phyloP scores from a whole-genome alignment of 2,329 filamentous ascomycete genomes.

The Pseudogymnoascus sp. region DNA sequence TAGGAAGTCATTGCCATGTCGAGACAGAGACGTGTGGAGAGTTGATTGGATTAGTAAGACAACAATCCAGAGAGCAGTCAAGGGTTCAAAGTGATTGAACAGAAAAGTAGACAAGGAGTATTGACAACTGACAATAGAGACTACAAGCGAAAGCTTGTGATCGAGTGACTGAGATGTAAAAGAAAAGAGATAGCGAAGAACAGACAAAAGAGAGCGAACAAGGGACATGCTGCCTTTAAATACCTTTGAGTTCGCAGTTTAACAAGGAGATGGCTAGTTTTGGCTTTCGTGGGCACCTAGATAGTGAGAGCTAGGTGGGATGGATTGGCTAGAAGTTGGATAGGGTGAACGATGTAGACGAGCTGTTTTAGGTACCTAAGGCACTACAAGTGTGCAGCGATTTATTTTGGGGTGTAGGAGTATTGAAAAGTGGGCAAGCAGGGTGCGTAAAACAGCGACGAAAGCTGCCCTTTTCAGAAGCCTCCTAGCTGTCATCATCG shows the following conservation, averaged over 20 bases:
- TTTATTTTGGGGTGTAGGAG: no score
- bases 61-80: background rate
- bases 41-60: background rate
- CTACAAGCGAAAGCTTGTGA: background rate
- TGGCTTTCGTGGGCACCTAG: background rate
- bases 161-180: background rate
- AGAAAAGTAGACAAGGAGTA: background rate
- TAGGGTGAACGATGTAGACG: background rate
- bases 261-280: background rate
- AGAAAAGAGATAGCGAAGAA: background rate
- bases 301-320: background rate
- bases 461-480: background rate
- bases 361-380: background rate
- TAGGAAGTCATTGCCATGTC: background rate
- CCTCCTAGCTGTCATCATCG: background rate
- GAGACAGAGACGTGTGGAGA: background rate
- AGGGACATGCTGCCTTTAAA: background rate
- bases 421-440: background rate
- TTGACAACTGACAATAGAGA: background rate
- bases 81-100: background rate
- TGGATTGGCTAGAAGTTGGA: background rate
- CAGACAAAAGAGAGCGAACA: background rate
- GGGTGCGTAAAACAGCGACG: background rate
- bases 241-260: background rate
- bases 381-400: no score